phyloP scores from a whole-genome alignment of 2,329 filamentous ascomycete species.

The Pseudogymnoascus sp. region DNA sequence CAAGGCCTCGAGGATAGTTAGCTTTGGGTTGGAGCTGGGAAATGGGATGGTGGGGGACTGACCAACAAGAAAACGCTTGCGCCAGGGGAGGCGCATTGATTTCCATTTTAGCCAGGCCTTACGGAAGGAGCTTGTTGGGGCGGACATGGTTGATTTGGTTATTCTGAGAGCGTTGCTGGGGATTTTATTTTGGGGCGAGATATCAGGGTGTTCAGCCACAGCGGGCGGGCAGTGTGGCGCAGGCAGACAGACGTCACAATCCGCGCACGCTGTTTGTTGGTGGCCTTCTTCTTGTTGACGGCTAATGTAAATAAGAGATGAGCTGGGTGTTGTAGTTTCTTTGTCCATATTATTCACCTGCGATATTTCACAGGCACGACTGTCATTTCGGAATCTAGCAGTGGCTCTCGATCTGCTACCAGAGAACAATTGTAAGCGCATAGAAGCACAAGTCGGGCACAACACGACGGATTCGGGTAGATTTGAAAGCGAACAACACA shows the following conservation, averaged over 20 bases:
- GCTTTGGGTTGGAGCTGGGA: not conserved
- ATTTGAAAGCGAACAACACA: not conserved
- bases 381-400: not conserved
- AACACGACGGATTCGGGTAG: not conserved
- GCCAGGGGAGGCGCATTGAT: slow-evolving; percentile 52
- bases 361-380: not conserved
- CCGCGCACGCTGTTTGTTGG: slow-evolving; percentile 3
- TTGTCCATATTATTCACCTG: not conserved
- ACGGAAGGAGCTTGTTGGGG: slow-evolving; percentile 10
- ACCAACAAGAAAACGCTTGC: slow-evolving; percentile 55
- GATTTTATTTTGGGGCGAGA: not conserved
- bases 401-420: not conserved
- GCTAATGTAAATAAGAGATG: slow-evolving; percentile 4
- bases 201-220: slow-evolving; percentile 5
- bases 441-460: not conserved
- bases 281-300: not conserved
- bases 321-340: not conserved
- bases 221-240: slow-evolving; percentile 1
- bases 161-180: not conserved
- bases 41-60: slow-evolving; percentile 19
- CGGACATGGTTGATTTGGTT: slow-evolving; percentile 3
- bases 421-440: not conserved
- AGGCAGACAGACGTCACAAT: slow-evolving; percentile 6
- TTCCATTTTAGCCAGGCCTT: slow-evolving; percentile 53
- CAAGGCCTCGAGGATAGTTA: slow-evolving; percentile 39